Conservation (phyloP, 345 rosid species). For the Noccaea bulbosa region DNA sequence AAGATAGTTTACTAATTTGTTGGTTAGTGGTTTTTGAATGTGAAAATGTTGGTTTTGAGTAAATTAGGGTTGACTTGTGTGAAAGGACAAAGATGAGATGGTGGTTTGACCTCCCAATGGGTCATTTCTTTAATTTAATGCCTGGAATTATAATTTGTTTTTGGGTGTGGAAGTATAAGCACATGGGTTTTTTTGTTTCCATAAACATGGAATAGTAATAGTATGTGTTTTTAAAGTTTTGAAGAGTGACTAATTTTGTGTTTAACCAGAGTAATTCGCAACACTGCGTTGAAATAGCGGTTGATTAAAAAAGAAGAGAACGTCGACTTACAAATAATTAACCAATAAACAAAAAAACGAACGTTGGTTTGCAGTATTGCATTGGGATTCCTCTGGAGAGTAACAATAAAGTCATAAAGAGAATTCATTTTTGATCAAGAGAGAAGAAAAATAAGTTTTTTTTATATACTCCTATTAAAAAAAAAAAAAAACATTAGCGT, state of each 20-base stretch:
- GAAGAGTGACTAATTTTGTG: not conserved
- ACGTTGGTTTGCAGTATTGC: constrained; percentile 20
- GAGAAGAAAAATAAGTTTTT: not conserved
- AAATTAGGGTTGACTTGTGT: constrained; percentile 41
- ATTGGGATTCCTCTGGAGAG: constrained; percentile 16
- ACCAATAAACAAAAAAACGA: not conserved
- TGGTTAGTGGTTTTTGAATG: constrained; percentile 12
- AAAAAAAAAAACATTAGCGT: not conserved
- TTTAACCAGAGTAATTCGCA: not conserved
- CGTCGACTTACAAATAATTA: constrained; percentile 1
- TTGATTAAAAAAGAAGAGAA: not conserved
- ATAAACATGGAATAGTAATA: not conserved
- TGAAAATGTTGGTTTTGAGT: constrained; percentile 4
- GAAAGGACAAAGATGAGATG: constrained; percentile 35
- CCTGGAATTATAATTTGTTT: constrained; percentile 11
- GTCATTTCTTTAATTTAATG: constrained; percentile 17
- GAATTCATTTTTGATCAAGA: not conserved
- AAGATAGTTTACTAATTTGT: not conserved
- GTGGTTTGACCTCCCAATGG: constrained; percentile 35
- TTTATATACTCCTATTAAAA: no score
- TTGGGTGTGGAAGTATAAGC: constrained; percentile 3
- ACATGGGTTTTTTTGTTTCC: constrained; percentile 16
- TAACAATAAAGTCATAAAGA: constrained; percentile 23
- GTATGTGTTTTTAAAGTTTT: not conserved
- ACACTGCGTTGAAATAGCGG: not conserved